A percentile compares a stretch with the other conserved stretches of the same genome.
Evolutionary conservation across 306 rosid genomes (phyloP).

Genomic region (Rosa rugosa): DNA sequence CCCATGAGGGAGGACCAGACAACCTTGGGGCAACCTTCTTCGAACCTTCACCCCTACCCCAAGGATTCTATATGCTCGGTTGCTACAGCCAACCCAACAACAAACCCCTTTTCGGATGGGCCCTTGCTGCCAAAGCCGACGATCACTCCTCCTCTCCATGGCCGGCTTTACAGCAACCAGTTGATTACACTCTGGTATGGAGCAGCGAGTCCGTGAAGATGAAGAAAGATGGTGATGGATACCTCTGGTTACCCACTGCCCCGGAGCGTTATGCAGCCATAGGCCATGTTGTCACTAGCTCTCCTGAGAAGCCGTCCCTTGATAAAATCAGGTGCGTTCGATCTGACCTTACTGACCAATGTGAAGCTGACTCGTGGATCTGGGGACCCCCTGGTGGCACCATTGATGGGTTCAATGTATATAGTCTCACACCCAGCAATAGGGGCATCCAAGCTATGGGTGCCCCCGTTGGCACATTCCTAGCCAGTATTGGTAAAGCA

Average conservation of each 20-base stretch:
- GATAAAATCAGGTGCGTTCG: slow-evolving; percentile 59
- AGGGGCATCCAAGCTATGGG: slow-evolving; percentile 50
- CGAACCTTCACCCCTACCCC: slow-evolving; percentile 67
- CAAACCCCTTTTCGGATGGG: slow-evolving; percentile 60
- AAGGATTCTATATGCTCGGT: slow-evolving; percentile 65
- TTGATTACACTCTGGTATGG: slow-evolving; percentile 66
- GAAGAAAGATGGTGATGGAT: slow-evolving; percentile 47
- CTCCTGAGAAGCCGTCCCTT: slow-evolving; percentile 54
- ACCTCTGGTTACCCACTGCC: slow-evolving; percentile 67
- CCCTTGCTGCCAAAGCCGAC: slow-evolving; percentile 53
- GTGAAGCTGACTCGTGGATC: slow-evolving; percentile 47
- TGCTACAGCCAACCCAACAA: slow-evolving; percentile 69
- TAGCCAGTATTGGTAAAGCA: slow-evolving; percentile 35
- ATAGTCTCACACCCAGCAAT: slow-evolving; percentile 47
- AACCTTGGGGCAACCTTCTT: slow-evolving; percentile 55
- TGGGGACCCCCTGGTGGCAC: slow-evolving; percentile 49
- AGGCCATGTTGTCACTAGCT: slow-evolving; percentile 57
- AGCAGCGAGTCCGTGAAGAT: slow-evolving; percentile 40
- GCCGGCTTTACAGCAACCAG: slow-evolving; percentile 40
- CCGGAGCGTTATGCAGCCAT: slow-evolving; percentile 67
- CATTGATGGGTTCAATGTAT: slow-evolving; percentile 41
- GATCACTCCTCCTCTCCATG: not conserved
- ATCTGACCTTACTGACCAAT: slow-evolving; percentile 58
- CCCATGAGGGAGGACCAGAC: slow-evolving; percentile 57
- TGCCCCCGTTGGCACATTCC: slow-evolving; percentile 58